Evolutionary conservation across 2,329 filamentous ascomycete genomes (phyloP), one percentile per base, ranked within the genome.

Genomic region (Pseudogymnoascus sp.): DNA sequence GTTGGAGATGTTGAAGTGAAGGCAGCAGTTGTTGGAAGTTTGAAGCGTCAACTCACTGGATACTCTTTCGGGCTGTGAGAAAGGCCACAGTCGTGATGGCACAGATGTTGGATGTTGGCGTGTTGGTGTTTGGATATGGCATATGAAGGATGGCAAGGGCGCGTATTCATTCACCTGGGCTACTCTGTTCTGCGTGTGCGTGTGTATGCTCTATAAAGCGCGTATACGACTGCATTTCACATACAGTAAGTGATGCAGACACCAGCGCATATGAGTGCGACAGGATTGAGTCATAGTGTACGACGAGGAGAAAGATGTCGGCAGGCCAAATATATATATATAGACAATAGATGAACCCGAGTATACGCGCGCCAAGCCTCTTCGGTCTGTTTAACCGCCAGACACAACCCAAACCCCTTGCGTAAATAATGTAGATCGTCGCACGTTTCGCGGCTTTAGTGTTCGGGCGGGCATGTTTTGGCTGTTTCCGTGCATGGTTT

Each of bases 401-500:
- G 43, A 50, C 22, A 50, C 22, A 16, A n/a, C 43, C 43, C 43
- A 50, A 50, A 16, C 43, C 43, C 22, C 43, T 50, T 50, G 22
- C 43, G 43, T 50, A 50, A 50, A 50, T 50, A 6, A 18, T 16
- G 43, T 50, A 16, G 43, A 50, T 25, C 22, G 20, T 14, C 20
- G 20, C 8, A 18, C 37, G n/a, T 39, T 20, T 7, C 12, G 20
- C n/a, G 6, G 14, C n/a, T 16, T 11, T 25, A 11, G n/a, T 12
- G 41, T 28, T 33, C 7, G 30, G 30, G 30, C 30, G 6, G 30
- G 30, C 30, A 33, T 33, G 7, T 33, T 11, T 28, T 28, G 22
- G 41, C 41, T 47, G 41, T 47, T 47, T 25, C 39, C 39, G 20
- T 47, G 41, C 41, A n/a, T 47, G 41, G 41, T 28, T 47, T 50